These are phyloP conservation scores for Eragrostis nindensis DNA, from an alignment of 176 grass and related monocot genomes.

Conservation along the genomic window DNA sequence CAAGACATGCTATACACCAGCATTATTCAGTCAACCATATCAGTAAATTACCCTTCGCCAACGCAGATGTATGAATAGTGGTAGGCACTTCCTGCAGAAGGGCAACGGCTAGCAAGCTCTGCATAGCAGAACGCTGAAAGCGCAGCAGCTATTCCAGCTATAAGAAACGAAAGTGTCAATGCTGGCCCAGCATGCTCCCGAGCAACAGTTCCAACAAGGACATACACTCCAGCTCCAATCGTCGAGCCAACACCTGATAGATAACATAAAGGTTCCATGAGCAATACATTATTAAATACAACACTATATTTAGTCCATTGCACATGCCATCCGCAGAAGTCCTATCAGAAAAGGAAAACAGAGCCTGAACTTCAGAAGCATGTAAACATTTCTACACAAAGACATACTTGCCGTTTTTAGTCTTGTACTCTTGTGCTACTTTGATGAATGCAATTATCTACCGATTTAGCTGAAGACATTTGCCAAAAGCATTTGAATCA, in stretches of 20 bases:
- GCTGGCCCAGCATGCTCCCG: conserved; percentile 78
- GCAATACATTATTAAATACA: not conserved
- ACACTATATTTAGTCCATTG: not conserved
- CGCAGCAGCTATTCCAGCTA: conserved; percentile 79
- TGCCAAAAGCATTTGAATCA: not conserved
- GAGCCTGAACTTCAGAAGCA: not conserved
- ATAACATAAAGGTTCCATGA: not conserved
- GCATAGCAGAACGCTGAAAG: conserved; percentile 90
- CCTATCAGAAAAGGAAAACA: not conserved
- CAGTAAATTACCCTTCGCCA: conserved; percentile 77
- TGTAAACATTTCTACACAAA: not conserved
- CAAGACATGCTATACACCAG: not conserved
- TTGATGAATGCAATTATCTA: not conserved
- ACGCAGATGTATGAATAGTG: conserved; percentile 92
- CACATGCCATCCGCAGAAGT: not conserved
- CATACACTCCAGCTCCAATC: conserved; percentile 83
- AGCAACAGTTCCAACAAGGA: conserved; percentile 84
- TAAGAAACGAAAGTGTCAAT: conserved; percentile 73
- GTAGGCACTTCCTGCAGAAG: conserved; percentile 86
- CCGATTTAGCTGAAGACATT: not conserved
- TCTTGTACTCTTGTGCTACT: not conserved
- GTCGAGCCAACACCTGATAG: conserved; percentile 82
- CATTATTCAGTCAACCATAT: not conserved
- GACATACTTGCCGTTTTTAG: not conserved
- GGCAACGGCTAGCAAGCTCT: conserved; percentile 87